Percentiles rank a stretch among this genome's conserved stretches.
Evolutionary conservation across 2,329 filamentous ascomycete species (phyloP).

Genomic region (Pseudogymnoascus sp.): DNA sequence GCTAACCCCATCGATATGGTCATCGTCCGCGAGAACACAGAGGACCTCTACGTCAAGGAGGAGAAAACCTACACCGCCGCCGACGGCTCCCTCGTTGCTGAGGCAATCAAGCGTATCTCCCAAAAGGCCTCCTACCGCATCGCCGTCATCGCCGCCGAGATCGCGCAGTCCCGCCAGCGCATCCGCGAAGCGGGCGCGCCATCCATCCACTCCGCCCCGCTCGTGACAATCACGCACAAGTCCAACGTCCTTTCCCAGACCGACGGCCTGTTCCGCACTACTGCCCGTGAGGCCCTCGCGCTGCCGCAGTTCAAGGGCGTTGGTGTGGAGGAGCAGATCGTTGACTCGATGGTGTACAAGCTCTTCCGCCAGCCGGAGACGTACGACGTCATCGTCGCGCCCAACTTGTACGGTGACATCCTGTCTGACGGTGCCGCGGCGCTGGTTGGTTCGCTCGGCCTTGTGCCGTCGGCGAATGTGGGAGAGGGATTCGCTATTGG

Average conservation of each 20-base stretch:
- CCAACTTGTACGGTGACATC: constrained; percentile 96
- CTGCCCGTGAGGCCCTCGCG: constrained; percentile 66
- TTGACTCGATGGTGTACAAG: constrained; percentile 99
- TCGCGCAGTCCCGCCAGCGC: constrained; percentile 78
- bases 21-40: constrained; percentile 97
- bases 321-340: constrained; percentile 89
- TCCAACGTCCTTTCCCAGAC: constrained; percentile 95
- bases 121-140: constrained; percentile 80
- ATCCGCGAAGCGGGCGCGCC: constrained; percentile 54
- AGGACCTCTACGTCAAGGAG: constrained; percentile 88
- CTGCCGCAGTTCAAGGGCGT: constrained; percentile 57
- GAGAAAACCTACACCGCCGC: constrained; percentile 74
- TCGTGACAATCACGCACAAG: constrained; percentile 98
- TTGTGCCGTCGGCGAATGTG: constrained; percentile 93
- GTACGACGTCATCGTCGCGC: constrained; percentile 97
- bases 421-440: constrained; percentile 92
- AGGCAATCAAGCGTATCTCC: constrained; percentile 96
- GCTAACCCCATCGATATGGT: constrained; percentile 80
- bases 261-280: constrained; percentile 86
- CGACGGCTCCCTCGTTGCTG: constrained; percentile 67
- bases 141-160: constrained; percentile 87
- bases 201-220: constrained; percentile 59
- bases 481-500: constrained; percentile 92
- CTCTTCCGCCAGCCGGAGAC: constrained; percentile 90
- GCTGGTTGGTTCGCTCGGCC: constrained; percentile 81